Base-by-base conservation (phyloP, 2,329 filamentous ascomycete genomes). In the Cytospora piceicola region DNA sequence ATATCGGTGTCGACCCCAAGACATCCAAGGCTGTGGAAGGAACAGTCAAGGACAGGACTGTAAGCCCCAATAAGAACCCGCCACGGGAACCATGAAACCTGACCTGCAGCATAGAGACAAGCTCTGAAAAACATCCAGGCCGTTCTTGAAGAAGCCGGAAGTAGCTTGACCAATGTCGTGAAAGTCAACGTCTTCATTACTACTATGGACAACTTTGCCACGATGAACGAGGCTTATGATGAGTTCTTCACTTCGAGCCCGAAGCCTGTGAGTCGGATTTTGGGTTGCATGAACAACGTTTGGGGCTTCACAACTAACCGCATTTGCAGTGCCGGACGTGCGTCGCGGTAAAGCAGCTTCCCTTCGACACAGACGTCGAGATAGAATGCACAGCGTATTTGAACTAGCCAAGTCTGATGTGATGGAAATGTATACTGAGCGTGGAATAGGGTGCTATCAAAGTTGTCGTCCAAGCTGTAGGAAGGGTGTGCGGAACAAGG, bases 301-400 rank as follows among this genome's bases (percentile, higher is more conserved):
- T n/a, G 32, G n/a, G 55, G 15, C n/a, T 61, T 24, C 22, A 14
- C 15, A 17, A 17, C 2, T 58, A 8, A 58, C 46, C n/a, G n/a
- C 22, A 6, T 39, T 14, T 27, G 1, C 49, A 81, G 79, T 79
- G 77, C 57, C 77, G 89, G 66, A 90, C 86, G 60, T 93, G 90
- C 73, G 89, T 93, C 30, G 90, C 90, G 0, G 91, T 93, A 15
- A 87, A 90, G 76, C 84, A 90, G 74, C 78, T 93, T 71, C 90
- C 90, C 1, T 84, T 90, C 72, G 84, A 85, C 14, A 89, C 90
- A 4, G 85, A 89, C 65, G 86, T 93, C 11, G 90, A 93, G 80
- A 91, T 93, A 73, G 90, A 93, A 79, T 90, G 87, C 74, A 88
- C 89, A 75, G 88, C 88, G 3, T 73, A 73, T 53, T 29, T 68